Base-by-base conservation (phyloP, 495 filamentous ascomycete species). In the Hypoxylon perforatum region DNA sequence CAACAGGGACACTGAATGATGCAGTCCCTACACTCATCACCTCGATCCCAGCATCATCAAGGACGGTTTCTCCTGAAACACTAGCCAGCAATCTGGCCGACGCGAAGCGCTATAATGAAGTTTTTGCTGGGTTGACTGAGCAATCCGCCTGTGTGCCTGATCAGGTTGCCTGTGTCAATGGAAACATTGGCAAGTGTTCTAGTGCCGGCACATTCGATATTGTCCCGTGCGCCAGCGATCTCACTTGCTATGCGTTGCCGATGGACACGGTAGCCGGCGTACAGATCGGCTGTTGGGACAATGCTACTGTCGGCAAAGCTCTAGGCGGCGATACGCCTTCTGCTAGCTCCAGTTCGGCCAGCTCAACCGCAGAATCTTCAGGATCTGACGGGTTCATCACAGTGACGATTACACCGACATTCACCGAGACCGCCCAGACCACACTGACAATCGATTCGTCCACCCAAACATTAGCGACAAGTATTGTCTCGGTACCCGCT, bases 81-180 rank as follows among this genome's bases (percentile, higher is more conserved):
- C 73, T 76, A 44, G 67, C 69, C 18, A 49, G 51, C 25, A 83
- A 83, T 61, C 59, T 79, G 10, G 65, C 68, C 21, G 45, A 69
- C 22, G 81, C 81, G n/a, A 72, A 73, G 21, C 42, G 64, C 3
- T 77, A 73, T 60, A 83, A 83, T 58, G 15, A 56, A 19, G 44
- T 79, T 17, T 82, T 78, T 45, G 60, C 73, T n/a, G 66, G 51
- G n/a, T 52, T 82, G n/a, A 78, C 72, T 10, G 61, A 70, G 22
- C 38, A 80, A 17, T 74, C 77, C 0, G 73, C 75, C 45, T 83
- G 81, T 54, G 48, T n/a, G 3, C 21, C 38, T 4, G 70, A 69
- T 30, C 80, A 83, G 52, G 74, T 73, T 8, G 81, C 80, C 7
- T 83, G 81, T 46, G 70, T 83, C 44, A 63, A 72, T 8, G 77